These are phyloP conservation scores for Salicornia ramosissima DNA, from an alignment of 148 eudicot species.

Conservation along the genomic window DNA sequence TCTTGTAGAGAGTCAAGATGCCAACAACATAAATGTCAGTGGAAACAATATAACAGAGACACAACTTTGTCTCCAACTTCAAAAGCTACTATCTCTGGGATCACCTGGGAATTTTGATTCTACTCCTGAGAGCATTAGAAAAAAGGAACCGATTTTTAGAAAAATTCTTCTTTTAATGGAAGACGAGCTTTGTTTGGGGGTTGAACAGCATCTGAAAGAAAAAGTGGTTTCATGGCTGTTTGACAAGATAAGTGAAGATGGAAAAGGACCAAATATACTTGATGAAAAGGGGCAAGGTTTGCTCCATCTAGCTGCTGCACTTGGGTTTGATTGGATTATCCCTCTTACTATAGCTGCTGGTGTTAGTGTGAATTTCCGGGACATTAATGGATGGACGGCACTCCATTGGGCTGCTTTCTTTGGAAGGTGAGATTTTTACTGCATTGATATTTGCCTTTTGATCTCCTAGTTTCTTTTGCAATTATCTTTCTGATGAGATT, in stretches of 20 bases:
- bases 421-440: conserved; percentile 45
- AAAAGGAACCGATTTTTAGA: conserved; percentile 25
- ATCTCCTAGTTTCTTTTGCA: background rate
- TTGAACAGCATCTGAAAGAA: conserved; percentile 37
- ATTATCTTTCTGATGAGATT: background rate
- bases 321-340: conserved; percentile 70
- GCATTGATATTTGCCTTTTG: background rate
- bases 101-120: conserved; percentile 23
- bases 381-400: conserved; percentile 64
- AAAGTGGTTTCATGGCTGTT: conserved; percentile 48
- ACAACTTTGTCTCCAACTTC: conserved; percentile 36
- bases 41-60: conserved; percentile 37
- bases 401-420: conserved; percentile 81
- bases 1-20: conserved; percentile 32
- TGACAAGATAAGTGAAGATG: conserved; percentile 42
- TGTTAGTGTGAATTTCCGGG: conserved; percentile 59
- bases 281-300: conserved; percentile 65
- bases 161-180: conserved; percentile 33
- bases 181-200: conserved; percentile 29
- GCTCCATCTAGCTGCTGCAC: conserved; percentile 62
- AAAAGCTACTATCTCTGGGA: conserved; percentile 29
- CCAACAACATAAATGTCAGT: conserved; percentile 29
- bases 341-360: conserved; percentile 51
- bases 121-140: conserved; percentile 13
- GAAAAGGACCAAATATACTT: conserved; percentile 44